Evolutionary conservation across 164 flowering plant genomes (phyloP).

Genomic region (Kalanchoe fedtschenkoi): DNA sequence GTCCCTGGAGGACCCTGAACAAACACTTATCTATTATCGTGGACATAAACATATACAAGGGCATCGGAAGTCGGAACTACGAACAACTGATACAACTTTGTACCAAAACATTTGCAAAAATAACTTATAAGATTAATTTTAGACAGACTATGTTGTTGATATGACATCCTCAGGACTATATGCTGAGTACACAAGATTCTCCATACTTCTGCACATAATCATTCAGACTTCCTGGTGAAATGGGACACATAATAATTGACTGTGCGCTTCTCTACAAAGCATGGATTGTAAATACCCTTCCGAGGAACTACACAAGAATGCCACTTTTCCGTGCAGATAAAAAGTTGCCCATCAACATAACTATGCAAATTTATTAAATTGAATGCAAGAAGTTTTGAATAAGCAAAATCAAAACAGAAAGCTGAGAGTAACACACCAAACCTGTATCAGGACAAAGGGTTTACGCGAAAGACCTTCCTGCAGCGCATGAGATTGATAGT

Average conservation of each 20-base stretch:
- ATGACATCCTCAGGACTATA: not conserved
- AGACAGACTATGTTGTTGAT: not conserved
- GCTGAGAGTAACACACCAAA: slow-evolving; percentile 15
- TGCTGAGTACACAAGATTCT: not conserved
- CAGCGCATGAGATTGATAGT: slow-evolving; percentile 11
- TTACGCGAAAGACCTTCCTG: slow-evolving; percentile 89
- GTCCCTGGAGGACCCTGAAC: slow-evolving; percentile 98
- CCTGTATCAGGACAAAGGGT: slow-evolving; percentile 91
- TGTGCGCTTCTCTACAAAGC: no score
- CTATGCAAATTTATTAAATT: not conserved
- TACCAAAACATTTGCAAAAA: not conserved
- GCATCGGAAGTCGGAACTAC: not conserved
- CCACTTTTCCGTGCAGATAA: not conserved
- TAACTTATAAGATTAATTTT: not conserved
- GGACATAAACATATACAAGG: not conserved
- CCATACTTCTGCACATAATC: not conserved
- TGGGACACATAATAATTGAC: no score
- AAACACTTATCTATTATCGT: not conserved
- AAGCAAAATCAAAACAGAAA: not conserved
- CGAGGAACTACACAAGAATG: not conserved
- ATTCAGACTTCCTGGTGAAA: not conserved
- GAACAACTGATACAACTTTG: not conserved
- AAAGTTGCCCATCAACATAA: not conserved
- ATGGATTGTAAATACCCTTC: not conserved
- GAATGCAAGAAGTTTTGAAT: not conserved